phyloP scores from a whole-genome alignment of 2,329 filamentous ascomycete genomes.

The Pseudogymnoascus sp. region DNA sequence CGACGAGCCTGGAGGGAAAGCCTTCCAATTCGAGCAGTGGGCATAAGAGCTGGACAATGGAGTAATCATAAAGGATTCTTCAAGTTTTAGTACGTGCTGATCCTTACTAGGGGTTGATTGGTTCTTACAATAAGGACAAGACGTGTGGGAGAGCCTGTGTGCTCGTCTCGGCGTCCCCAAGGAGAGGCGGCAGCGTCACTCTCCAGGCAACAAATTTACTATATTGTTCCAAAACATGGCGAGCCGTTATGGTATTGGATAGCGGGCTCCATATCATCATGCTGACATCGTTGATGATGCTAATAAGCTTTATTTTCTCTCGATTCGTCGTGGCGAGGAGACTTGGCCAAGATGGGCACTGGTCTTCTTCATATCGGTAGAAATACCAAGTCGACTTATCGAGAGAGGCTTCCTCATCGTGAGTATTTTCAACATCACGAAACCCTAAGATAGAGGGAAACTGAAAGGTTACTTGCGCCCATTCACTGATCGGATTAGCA shows the following conservation, averaged over 20 bases:
- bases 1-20: constrained; percentile 19
- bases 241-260: constrained; percentile 16
- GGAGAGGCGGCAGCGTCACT: constrained; percentile 19
- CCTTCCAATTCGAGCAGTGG: constrained; percentile 24
- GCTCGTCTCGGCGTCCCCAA: constrained; percentile 19
- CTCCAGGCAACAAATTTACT: constrained; percentile 23
- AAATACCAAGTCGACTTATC: constrained; percentile 22
- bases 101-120: neutral
- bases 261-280: constrained; percentile 20
- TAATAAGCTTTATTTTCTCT: constrained; percentile 24
- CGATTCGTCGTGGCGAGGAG: constrained; percentile 24
- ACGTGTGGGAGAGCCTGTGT: constrained; percentile 25
- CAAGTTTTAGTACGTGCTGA: constrained; percentile 14
- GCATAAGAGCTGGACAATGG: constrained; percentile 25
- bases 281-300: constrained; percentile 21
- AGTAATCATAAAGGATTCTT: constrained; percentile 26
- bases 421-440: constrained; percentile 11
- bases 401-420: constrained; percentile 13
- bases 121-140: constrained; percentile 26
- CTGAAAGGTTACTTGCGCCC: constrained; percentile 27
- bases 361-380: constrained; percentile 19
- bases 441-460: constrained; percentile 14
- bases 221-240: constrained; percentile 22
- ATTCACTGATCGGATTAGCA: constrained; percentile 26
- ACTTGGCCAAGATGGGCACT: constrained; percentile 18